These are phyloP conservation scores for Petasospora rhodanensis DNA, from an alignment of 1,139 yeast species.

Conservation along the genomic window DNA sequence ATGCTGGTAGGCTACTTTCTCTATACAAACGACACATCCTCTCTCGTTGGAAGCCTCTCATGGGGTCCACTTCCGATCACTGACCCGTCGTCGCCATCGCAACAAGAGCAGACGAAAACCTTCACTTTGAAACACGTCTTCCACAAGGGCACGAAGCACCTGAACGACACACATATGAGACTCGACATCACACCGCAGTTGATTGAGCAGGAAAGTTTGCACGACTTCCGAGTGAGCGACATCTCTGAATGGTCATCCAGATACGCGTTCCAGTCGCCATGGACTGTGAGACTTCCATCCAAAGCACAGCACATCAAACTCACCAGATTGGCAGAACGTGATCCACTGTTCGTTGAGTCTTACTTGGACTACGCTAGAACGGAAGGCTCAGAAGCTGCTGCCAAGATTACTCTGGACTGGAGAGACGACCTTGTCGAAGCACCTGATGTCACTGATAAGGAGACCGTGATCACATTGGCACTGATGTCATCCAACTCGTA, in stretches of 20 bases:
- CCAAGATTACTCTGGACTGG: slow-evolving; percentile 51
- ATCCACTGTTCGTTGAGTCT: slow-evolving; percentile 62
- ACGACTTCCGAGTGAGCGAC: slow-evolving; percentile 2
- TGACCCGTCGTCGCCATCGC: no score
- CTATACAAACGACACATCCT: no score
- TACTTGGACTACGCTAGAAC: slow-evolving; percentile 56
- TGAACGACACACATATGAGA: slow-evolving; percentile 37
- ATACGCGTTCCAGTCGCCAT: slow-evolving; percentile 38
- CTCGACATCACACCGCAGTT: slow-evolving; percentile 44
- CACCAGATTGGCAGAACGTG: slow-evolving; percentile 50
- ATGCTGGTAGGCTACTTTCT: no score
- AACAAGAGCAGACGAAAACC: no score
- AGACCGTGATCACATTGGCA: slow-evolving; percentile 72
- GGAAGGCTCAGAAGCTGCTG: slow-evolving; percentile 40
- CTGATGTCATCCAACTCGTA: slow-evolving; percentile 90
- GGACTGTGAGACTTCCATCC: slow-evolving; percentile 35
- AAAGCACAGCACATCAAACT: slow-evolving; percentile 26
- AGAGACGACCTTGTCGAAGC: slow-evolving; percentile 41
- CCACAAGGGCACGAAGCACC: slow-evolving; percentile 46
- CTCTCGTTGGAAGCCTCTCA: no score
- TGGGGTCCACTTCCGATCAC: no score
- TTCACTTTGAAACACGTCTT: slow-evolving; percentile 38
- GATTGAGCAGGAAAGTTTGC: slow-evolving; percentile 25
- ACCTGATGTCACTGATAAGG: slow-evolving; percentile 73
- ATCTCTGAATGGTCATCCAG: slow-evolving; percentile 41